Base-by-base conservation (phyloP, 257 asterid genomes). In the Gardenia jasminoides region DNA sequence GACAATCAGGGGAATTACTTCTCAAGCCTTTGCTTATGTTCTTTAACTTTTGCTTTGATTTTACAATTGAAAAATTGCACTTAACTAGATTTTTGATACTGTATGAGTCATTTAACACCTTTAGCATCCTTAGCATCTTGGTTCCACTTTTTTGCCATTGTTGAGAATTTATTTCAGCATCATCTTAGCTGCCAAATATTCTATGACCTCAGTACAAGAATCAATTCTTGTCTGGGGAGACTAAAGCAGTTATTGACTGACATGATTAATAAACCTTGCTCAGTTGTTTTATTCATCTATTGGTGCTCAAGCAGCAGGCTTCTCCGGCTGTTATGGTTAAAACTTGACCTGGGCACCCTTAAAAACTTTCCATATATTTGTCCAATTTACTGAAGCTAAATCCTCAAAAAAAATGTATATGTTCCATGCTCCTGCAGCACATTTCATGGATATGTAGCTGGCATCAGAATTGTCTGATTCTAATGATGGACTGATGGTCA, bases 91-190 rank as follows among this genome's bases (percentile, higher is more conserved):
- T 8, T 10, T 62, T 8, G 12, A 61, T 31, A 26, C 30, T 36
- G 31, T 3, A 76, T 46, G 33, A 16, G 50, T 64, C 26, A 17
- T 43, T 59, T 24, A 16, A 30, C 11, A 28, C 76, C 44, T 2
- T 75, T 71, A 41, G 71, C 61, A 16, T 43, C 43, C 24, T 59
- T 31, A 31, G 28, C 70, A 41, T 61, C n/a, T 39, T 19, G 24
- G 69, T 36, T 58, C 67, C 70, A 58, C 10, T 56, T 22, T 12
- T 75, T 50, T 39, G 16, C 31, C 24, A 33, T 43, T 24, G 58
- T 39, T 24, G 41, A 65, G 65, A 28, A 65, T 46, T 31, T 76
- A 30, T 65, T 47, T 24, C 20, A 31, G 72, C 79, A 46, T 76
- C 46, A 66, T 17, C 2, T 39, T 67, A 30, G 65, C 41, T 13